Conservation (phyloP, 192 early-diverging fungal genomes). For the Anaeromyces robustus region DNA sequence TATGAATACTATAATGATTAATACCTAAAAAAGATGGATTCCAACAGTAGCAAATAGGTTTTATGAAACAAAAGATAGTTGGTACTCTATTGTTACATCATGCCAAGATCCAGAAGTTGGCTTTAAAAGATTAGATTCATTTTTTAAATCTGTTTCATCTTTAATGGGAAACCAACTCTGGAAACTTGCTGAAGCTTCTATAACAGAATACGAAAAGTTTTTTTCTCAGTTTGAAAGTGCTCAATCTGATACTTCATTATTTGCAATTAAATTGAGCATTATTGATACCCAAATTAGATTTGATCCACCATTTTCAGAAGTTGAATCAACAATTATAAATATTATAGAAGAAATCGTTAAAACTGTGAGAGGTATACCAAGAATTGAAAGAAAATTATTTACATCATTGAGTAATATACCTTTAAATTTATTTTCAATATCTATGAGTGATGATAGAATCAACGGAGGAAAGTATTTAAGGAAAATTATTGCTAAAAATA, state of each 20-base stretch:
- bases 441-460: slow-evolving; percentile 36
- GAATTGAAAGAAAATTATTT: slow-evolving; percentile 43
- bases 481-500: slow-evolving; percentile 34
- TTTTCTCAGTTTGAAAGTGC: slow-evolving; percentile 28
- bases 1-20: neutral
- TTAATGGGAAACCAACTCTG: slow-evolving; percentile 44
- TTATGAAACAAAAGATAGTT: slow-evolving; percentile 31
- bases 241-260: slow-evolving; percentile 23
- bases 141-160: slow-evolving; percentile 40
- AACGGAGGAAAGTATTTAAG: slow-evolving; percentile 29
- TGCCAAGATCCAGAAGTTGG: slow-evolving; percentile 28
- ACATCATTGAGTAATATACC: slow-evolving; percentile 22
- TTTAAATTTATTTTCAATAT: slow-evolving; percentile 24
- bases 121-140: slow-evolving; percentile 29
- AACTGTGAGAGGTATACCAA: slow-evolving; percentile 30
- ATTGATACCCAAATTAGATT: slow-evolving; percentile 42
- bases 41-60: slow-evolving; percentile 39
- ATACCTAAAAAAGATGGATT: slow-evolving; percentile 26
- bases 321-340: slow-evolving; percentile 28
- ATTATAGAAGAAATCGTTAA: slow-evolving; percentile 37
- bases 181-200: slow-evolving; percentile 20
- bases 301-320: slow-evolving; percentile 35
- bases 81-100: slow-evolving; percentile 34
- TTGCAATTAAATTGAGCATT: slow-evolving; percentile 27
- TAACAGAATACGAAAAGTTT: slow-evolving; percentile 34